Evolutionary conservation across 23 red algal species (phyloP).

Genomic region (Gracilaria domingensis): DNA sequence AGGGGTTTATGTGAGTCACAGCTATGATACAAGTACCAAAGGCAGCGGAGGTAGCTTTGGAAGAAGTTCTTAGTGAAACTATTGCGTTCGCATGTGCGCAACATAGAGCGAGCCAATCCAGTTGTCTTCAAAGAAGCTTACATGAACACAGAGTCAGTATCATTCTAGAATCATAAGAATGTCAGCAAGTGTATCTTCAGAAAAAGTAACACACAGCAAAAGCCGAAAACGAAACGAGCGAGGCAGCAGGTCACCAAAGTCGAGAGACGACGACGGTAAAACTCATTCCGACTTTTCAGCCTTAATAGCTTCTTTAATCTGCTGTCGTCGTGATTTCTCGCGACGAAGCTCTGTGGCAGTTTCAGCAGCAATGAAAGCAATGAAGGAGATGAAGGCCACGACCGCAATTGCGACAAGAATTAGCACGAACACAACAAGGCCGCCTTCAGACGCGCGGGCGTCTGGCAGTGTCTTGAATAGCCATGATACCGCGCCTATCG

Average conservation of each 20-base stretch:
- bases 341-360: conserved; percentile 17
- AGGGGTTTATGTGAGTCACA: background rate
- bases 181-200: background rate
- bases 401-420: conserved; percentile 13
- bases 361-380: conserved; percentile 22
- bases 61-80: background rate
- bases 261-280: background rate
- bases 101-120: background rate
- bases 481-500: background rate
- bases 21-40: background rate
- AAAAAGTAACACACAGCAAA: background rate
- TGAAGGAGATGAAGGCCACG: conserved; percentile 17
- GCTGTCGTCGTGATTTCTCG: background rate
- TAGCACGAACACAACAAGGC: background rate
- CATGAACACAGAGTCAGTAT: background rate
- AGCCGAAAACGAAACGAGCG: background rate
- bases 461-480: background rate
- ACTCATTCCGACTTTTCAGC: background rate
- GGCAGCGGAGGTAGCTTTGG: too few relatives aligned
- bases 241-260: background rate
- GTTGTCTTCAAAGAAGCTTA: background rate
- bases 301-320: background rate
- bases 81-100: background rate
- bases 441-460: background rate
- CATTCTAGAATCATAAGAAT: background rate